Evolutionary conservation across 2,329 filamentous ascomycete species (phyloP).

Genomic region (Chaetomiaceae sp.): DNA sequence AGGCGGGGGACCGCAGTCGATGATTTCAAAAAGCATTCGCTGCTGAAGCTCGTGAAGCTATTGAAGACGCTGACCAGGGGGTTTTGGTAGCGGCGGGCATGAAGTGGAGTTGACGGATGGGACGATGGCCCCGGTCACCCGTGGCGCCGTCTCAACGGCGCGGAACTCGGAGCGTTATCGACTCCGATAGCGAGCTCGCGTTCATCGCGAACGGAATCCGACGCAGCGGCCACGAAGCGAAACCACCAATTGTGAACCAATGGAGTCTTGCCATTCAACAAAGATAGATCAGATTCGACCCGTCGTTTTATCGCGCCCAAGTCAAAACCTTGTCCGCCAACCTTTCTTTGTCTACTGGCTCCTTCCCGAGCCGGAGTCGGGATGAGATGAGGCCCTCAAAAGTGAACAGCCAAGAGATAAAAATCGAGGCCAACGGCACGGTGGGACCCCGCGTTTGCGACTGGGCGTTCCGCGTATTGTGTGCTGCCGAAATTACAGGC

Average conservation of each 20-base stretch:
- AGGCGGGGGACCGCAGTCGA: no score
- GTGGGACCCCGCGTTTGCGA: slow-evolving; percentile 1
- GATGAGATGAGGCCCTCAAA: no score
- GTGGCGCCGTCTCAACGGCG: neutral
- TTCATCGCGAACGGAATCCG: neutral
- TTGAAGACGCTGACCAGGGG: no score
- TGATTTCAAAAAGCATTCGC: no score
- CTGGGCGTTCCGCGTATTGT: slow-evolving; percentile 3
- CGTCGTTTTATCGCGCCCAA: no score
- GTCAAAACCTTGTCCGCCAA: no score
- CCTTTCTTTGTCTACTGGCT: no score
- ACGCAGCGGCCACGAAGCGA: neutral
- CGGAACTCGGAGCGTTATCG: slow-evolving; percentile 5
- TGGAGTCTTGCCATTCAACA: no score
- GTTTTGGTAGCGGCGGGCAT: no score
- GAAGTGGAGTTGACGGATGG: neutral
- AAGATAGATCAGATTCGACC: no score
- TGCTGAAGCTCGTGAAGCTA: no score
- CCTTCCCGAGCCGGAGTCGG: no score
- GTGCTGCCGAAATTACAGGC: slow-evolving; percentile 11
- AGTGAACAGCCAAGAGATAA: neutral
- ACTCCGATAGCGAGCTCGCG: slow-evolving; percentile 4
- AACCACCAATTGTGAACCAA: neutral
- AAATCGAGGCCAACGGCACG: neutral
- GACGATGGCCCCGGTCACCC: neutral